Evolutionary conservation across 2,329 filamentous ascomycete genomes (phyloP).

Genomic region (Hansfordia pulvinata): DNA sequence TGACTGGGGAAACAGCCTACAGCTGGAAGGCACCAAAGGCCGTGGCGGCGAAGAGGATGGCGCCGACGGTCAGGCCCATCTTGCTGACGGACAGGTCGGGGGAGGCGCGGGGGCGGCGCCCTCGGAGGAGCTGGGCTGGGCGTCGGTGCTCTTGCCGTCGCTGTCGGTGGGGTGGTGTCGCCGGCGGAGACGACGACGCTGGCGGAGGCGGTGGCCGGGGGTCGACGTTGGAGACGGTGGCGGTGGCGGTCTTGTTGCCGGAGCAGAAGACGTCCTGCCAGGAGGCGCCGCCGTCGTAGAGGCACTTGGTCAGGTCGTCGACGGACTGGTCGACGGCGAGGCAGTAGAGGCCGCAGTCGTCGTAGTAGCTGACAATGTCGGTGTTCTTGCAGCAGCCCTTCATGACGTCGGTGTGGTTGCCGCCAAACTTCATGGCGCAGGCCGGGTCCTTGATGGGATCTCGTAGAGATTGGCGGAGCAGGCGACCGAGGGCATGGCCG

Average conservation of each 20-base stretch:
- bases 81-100: conserved; percentile 13
- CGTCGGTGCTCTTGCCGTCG: conserved; percentile 3
- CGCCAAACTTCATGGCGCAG: conserved; percentile 26
- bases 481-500: conserved; percentile 7
- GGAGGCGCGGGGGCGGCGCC: conserved; percentile 8
- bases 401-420: conserved; percentile 28
- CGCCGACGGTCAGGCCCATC: conserved; percentile 19
- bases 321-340: conserved; percentile 24
- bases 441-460: conserved; percentile 27
- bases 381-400: conserved; percentile 29
- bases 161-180: conserved; percentile 2
- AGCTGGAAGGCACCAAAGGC: conserved; percentile 14
- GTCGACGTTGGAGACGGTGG: conserved; percentile 19
- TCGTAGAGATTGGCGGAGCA: conserved; percentile 21
- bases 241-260: conserved; percentile 19
- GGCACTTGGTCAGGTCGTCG: conserved; percentile 20
- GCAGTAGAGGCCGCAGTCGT: conserved; percentile 36
- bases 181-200: conserved; percentile 15
- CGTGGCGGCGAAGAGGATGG: conserved; percentile 21
- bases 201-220: conserved; percentile 17
- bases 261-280: conserved; percentile 29
- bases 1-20: no score
- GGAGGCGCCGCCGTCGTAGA: conserved; percentile 22
- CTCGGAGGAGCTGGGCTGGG: conserved; percentile 5
- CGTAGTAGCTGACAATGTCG: conserved; percentile 27